Conservation (phyloP, 345 rosid species). For the Brassica cretica region DNA sequence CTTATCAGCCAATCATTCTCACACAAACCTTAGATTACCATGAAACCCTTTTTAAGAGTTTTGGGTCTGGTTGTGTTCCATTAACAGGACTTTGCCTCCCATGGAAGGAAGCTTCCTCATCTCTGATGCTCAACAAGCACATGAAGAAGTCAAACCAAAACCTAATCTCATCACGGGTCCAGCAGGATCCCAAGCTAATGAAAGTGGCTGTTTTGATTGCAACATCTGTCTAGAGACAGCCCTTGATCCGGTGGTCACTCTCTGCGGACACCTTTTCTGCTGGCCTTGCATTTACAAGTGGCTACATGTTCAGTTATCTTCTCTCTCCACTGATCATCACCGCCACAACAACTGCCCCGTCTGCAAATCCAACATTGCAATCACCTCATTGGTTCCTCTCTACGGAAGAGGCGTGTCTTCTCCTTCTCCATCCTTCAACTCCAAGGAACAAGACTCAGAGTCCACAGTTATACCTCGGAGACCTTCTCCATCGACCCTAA, state of each 20-base stretch:
- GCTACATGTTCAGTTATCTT: conserved; percentile 41
- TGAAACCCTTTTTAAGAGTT: no score
- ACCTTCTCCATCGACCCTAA: conserved; percentile 45
- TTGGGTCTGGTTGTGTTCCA: background rate
- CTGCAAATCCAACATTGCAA: conserved; percentile 71
- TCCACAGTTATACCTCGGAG: conserved; percentile 56
- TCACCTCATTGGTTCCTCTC: conserved; percentile 76
- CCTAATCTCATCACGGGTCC: conserved; percentile 35
- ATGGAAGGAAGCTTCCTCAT: conserved; percentile 47
- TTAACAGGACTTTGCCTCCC: conserved; percentile 36
- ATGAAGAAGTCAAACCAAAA: conserved; percentile 46
- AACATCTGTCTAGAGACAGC: conserved; percentile 78
- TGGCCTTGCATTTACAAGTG: conserved; percentile 79
- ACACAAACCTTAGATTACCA: no score
- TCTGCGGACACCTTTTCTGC: conserved; percentile 85
- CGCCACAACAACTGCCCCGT: conserved; percentile 61
- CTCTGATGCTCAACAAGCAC: conserved; percentile 42
- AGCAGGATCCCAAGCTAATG: conserved; percentile 23
- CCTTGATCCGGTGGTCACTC: conserved; percentile 74
- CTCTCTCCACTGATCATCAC: conserved; percentile 46
- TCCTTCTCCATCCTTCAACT: conserved; percentile 28
- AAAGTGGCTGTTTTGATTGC: conserved; percentile 61
- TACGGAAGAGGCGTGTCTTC: conserved; percentile 69
- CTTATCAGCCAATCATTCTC: no score
- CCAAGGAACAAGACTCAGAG: conserved; percentile 29